Conservation (phyloP, 2,329 filamentous ascomycete genomes). For the Claviceps pusilla region DNA sequence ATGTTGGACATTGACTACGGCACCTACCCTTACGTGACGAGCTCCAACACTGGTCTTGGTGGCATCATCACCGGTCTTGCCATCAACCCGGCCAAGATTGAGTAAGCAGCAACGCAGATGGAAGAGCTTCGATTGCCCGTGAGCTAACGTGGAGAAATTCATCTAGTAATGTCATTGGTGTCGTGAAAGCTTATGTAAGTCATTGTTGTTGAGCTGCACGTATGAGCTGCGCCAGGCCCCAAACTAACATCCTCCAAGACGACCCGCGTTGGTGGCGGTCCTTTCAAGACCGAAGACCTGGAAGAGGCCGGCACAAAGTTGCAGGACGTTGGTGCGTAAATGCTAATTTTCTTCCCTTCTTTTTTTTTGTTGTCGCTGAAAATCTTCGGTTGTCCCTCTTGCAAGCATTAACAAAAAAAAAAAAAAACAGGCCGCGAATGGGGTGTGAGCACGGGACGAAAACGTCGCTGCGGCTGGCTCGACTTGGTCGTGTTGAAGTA, state of each 20-base stretch:
- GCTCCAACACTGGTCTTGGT: constrained; percentile 14
- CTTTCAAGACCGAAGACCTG: constrained; percentile 8
- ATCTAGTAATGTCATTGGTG: background rate
- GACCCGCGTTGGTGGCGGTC: constrained; percentile 7
- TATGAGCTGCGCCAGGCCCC: background rate
- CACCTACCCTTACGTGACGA: constrained; percentile 15
- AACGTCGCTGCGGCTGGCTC: constrained; percentile 7
- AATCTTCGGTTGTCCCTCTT: too few relatives aligned
- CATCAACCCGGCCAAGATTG: constrained; percentile 39
- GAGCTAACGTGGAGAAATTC: background rate
- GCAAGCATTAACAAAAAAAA: background rate
- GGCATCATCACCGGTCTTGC: constrained; percentile 14
- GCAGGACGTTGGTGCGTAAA: constrained; percentile 4
- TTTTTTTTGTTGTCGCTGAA: background rate
- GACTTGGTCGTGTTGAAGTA: constrained; percentile 57
- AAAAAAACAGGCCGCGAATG: constrained; percentile 5
- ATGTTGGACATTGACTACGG: constrained; percentile 52
- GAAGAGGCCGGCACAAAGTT: constrained; percentile 7
- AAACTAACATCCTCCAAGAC: constrained; percentile 3
- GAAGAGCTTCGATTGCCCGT: background rate
- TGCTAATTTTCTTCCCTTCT: background rate
- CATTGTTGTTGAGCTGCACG: background rate
- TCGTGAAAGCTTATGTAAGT: background rate
- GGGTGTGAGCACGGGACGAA: constrained; percentile 8
- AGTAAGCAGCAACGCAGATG: constrained; percentile 12